phyloP scores from a whole-genome alignment of 1,284 basidiomycete species.

The Wallemia hederae region DNA sequence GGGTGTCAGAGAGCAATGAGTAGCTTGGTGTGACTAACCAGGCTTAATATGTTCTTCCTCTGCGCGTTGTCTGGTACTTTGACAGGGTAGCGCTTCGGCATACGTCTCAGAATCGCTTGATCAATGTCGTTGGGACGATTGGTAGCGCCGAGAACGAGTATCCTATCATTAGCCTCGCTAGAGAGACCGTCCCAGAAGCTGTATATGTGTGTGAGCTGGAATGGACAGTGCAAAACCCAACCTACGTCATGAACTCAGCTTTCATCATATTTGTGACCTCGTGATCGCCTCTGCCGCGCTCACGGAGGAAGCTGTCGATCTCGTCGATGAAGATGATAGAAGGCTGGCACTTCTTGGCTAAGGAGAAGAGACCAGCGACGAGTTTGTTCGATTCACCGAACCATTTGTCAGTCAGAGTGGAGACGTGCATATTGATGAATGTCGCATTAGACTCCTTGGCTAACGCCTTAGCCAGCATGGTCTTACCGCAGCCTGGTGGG shows the following conservation, averaged over 20 bases:
- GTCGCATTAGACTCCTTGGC: constrained; percentile 90
- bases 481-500: constrained; percentile 77
- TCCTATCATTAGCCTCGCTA: constrained; percentile 36
- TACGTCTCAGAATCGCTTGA: constrained; percentile 68
- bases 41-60: constrained; percentile 54
- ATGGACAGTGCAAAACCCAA: constrained; percentile 5
- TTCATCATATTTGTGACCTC: constrained; percentile 99
- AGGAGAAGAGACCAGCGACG: constrained; percentile 51
- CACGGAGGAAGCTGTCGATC: constrained; percentile 66
- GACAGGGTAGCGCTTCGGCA: constrained; percentile 93
- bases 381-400: constrained; percentile 97
- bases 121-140: constrained; percentile 91
- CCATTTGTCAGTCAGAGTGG: constrained; percentile 67
- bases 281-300: constrained; percentile 61
- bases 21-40: constrained; percentile 25
- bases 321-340: constrained; percentile 57
- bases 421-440: constrained; percentile 69
- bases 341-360: constrained; percentile 44
- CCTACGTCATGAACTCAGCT: constrained; percentile 95
- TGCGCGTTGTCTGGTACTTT: constrained; percentile 52
- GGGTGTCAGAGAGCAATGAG: not conserved
- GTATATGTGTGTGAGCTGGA: not conserved
- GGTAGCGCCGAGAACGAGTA: constrained; percentile 81
- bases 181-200: constrained; percentile 93
- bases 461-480: constrained; percentile 59